Conservation (phyloP, 768 basidiomycete genomes). For the Infundibulicybe gibba region DNA sequence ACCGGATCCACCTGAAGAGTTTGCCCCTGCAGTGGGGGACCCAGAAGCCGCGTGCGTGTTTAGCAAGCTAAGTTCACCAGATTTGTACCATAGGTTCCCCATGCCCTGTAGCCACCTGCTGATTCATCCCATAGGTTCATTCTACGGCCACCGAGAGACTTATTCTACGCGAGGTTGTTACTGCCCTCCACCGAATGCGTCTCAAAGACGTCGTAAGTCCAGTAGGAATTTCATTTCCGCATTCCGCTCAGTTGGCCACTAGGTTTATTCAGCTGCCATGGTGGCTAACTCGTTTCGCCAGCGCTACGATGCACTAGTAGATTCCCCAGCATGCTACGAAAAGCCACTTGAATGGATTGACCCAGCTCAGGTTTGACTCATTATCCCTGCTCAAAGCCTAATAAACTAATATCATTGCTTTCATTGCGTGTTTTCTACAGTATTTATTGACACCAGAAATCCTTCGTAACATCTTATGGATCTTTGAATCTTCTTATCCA, state of each 20-base stretch:
- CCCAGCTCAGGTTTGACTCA: slow-evolving; percentile 40
- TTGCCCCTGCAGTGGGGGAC: background rate
- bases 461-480: slow-evolving; percentile 22
- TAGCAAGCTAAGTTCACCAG: slow-evolving; percentile 23
- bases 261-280: slow-evolving; percentile 39
- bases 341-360: slow-evolving; percentile 45
- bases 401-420: background rate
- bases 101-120: background rate
- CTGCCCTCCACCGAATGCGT: slow-evolving; percentile 30
- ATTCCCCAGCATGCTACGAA: slow-evolving; percentile 21
- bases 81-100: slow-evolving; percentile 17
- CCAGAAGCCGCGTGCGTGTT: slow-evolving; percentile 19
- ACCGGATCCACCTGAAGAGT: background rate
- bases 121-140: slow-evolving; percentile 13
- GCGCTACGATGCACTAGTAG: slow-evolving; percentile 33
- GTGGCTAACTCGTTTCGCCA: slow-evolving; percentile 30
- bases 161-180: slow-evolving; percentile 24
- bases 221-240: background rate
- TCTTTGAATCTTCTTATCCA: slow-evolving; percentile 42
- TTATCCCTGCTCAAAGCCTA: no score
- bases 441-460: slow-evolving; percentile 7
- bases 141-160: slow-evolving; percentile 23
- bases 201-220: slow-evolving; percentile 36
- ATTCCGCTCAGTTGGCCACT: slow-evolving; percentile 3
- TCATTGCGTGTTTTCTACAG: background rate